Base-by-base conservation (phyloP, 805 yeast species). In the Scheffersomyces stipitis region DNA sequence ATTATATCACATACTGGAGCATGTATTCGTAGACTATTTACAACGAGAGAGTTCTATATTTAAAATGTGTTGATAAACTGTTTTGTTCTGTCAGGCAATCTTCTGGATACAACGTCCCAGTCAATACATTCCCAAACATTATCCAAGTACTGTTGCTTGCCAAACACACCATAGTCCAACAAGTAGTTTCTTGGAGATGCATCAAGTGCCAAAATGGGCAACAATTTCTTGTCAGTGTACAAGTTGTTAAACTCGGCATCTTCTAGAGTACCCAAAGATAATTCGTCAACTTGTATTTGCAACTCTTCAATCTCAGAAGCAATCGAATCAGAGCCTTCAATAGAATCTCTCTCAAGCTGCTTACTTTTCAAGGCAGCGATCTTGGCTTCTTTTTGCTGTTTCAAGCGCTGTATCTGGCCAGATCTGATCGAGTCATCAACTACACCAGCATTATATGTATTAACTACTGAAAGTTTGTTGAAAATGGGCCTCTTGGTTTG, bases 371-470 rank as follows among this genome's bases (percentile, higher is more conserved):
- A 52, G 12, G 61, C 50, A 5, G 55, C 62, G 31, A 46, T 31
- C 37, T 56, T 62, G 28, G 64, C 66, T 38, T 46, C 44, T 42
- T 60, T 59, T 41, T 64, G 69, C 42, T 53, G 53, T 37, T 54
- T 54, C 57, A 74, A 73, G 30, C 66, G 67, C 49, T 55, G 64
- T 48, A 73, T 57, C 59, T 74, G 80, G 43, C 75, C 81, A 35
- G 73, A 71, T 58, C 76, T 66, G 31, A 75, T 55, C 32, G 82
- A 76, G 48, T 69, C 75, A 48, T 81, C 82, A 20, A 96, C 95
- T 5, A 86, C 73, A 4, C 98, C 98, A 4, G 90, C 81, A 54
- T 87, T 88, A 63, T 88, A 88, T n/a, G 96, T 83, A 62, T 88
- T 85, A 38, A 86, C 63, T 6, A 93, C 68, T 34, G 78, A 81